phyloP scores from a whole-genome alignment of 768 basidiomycete genomes.

The Suillus lakei region DNA sequence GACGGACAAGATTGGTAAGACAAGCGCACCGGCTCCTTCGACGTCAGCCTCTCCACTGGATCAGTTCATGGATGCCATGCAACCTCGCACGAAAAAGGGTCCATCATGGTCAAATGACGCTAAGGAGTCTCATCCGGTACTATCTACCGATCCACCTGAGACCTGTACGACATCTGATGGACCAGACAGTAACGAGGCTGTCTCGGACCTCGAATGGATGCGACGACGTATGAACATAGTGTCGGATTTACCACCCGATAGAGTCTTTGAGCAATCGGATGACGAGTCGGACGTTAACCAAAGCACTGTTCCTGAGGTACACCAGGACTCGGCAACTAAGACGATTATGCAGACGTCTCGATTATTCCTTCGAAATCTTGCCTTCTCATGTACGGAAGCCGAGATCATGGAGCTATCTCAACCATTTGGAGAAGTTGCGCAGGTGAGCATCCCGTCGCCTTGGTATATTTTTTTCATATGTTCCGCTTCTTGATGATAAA shows the following conservation, averaged over 20 bases:
- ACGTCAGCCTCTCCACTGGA: slow-evolving; percentile 50
- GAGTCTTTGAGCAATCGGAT: slow-evolving; percentile 65
- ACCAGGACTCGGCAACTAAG: slow-evolving; percentile 40
- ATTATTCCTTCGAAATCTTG: slow-evolving; percentile 93
- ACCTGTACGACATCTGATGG: neutral
- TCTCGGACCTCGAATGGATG: slow-evolving; percentile 82
- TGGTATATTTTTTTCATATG: neutral
- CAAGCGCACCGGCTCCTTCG: slow-evolving; percentile 6
- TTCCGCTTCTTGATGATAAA: slow-evolving; percentile 41
- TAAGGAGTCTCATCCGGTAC: slow-evolving; percentile 33
- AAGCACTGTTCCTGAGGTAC: slow-evolving; percentile 5
- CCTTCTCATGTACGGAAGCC: slow-evolving; percentile 77
- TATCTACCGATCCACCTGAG: neutral
- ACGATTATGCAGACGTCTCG: slow-evolving; percentile 77
- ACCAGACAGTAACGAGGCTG: slow-evolving; percentile 30
- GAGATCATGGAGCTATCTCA: slow-evolving; percentile 72
- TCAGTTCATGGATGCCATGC: slow-evolving; percentile 79
- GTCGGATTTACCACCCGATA: slow-evolving; percentile 42
- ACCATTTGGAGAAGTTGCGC: slow-evolving; percentile 71
- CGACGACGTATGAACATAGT: slow-evolving; percentile 57
- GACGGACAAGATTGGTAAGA: slow-evolving; percentile 24
- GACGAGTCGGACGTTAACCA: slow-evolving; percentile 46
- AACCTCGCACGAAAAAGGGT: slow-evolving; percentile 53
- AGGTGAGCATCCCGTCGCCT: slow-evolving; percentile 55
- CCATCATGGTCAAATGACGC: slow-evolving; percentile 69